Evolutionary conservation across 208 protist genomes (phyloP), one percentile per base, ranked within the genome.

Genomic region (Kentomonas sorsogonicus): DNA sequence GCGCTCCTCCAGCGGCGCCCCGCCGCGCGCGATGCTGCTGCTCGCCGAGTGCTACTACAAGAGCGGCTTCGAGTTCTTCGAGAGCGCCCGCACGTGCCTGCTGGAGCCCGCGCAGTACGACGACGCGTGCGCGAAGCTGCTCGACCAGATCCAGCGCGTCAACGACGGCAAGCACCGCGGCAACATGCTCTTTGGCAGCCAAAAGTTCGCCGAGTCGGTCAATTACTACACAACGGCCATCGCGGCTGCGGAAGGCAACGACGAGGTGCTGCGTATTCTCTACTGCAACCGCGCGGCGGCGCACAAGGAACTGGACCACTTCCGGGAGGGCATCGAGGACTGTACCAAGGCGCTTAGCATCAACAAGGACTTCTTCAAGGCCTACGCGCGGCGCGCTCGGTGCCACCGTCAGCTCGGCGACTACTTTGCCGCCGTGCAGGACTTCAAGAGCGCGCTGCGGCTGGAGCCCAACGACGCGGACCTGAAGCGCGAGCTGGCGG

Each of bases 221-320:
- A 73, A 89, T 33, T 68, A 84, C 52, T 96, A 96, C 73, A 91
- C 84, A 13, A 44, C 36, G 15, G 89, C 81, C 25, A 89, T 96
- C 50, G 63, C 78, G 13, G 47, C 67, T 39, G 78, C 86, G 0
- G 65, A 62, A 7, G 73, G 70, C 60, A 93, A 91, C 50, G 71
- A 86, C 31, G 76, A 91, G 53, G 84, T 96, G 38, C 62, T 93
- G 59, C 84, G 86, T 36, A 90, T 96, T 47, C 71, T 96, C 40
- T 92, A 95, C 73, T 94, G 83, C 73, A 96, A 96, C 64, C 85
- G 91, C 39, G 88, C 91, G 26, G 91, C 91, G 10, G 87, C 91
- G 11, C 70, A 89, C 61, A 94, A 93, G 70, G 83, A 96, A 65
- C 64, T 96, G 15, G 76, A 75, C 52, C 75, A 78, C 64, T 96